Evolutionary conservation across 768 basidiomycete genomes (phyloP).

Genomic region (Collybia nuda): DNA sequence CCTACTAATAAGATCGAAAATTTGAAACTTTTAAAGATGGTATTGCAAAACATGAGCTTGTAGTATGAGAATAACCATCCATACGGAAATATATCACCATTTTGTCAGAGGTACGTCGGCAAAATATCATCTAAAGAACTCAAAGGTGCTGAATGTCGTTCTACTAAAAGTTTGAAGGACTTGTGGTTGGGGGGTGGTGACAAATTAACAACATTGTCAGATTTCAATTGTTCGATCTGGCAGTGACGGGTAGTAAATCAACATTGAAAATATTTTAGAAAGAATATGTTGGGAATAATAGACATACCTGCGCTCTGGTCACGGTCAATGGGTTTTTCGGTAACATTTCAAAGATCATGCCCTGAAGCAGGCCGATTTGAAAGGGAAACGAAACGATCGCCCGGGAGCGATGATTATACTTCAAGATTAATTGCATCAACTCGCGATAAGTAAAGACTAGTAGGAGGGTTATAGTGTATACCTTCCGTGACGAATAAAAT

Average conservation of each 20-base stretch:
- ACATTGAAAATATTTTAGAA: background rate
- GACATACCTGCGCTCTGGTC: constrained; percentile 62
- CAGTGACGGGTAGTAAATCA: constrained; percentile 20
- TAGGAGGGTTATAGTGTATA: background rate
- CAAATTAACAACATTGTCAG: constrained; percentile 52
- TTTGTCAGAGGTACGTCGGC: constrained; percentile 46
- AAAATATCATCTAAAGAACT: constrained; percentile 52
- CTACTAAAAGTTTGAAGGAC: constrained; percentile 38
- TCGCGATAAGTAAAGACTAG: constrained; percentile 68
- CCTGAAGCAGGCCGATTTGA: constrained; percentile 63
- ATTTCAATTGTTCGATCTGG: constrained; percentile 62
- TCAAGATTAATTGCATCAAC: constrained; percentile 63
- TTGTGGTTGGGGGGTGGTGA: constrained; percentile 25
- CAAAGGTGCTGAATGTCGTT: constrained; percentile 36
- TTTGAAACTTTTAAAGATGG: too few relatives aligned
- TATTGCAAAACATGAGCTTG: background rate
- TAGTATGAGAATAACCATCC: background rate
- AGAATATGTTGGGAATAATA: too few relatives aligned
- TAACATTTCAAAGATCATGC: constrained; percentile 58
- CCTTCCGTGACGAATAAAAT: background rate
- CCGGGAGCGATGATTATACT: constrained; percentile 49
- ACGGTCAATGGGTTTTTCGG: constrained; percentile 68
- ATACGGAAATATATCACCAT: background rate
- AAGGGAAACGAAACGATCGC: constrained; percentile 68
- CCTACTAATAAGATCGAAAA: too few relatives aligned